A percentile compares a stretch with the other conserved stretches of the same genome.
Conservation (phyloP, 2,329 filamentous ascomycete genomes). For the Drechslerella coelobrocha region DNA sequence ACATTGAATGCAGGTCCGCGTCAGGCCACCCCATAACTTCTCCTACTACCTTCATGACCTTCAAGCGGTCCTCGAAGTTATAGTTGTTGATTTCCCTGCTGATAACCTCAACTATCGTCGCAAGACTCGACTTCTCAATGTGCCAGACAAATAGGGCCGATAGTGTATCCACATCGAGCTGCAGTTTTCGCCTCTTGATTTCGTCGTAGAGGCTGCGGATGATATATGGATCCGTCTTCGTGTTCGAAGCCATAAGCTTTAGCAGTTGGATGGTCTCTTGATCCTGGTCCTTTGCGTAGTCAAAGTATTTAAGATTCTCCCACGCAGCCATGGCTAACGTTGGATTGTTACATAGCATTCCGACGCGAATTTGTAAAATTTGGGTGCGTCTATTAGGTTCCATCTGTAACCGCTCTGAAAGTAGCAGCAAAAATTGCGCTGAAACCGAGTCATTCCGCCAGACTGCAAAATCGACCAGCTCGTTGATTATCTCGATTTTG, state of each 20-base stretch:
- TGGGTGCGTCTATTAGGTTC: constrained; percentile 73
- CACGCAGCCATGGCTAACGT: constrained; percentile 73
- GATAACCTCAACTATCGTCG: constrained; percentile 51
- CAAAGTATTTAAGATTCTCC: constrained; percentile 61
- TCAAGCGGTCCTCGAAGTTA: constrained; percentile 50
- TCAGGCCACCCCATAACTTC: constrained; percentile 51
- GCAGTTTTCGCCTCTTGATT: constrained; percentile 47
- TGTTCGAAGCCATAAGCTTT: constrained; percentile 44
- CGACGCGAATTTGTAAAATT: constrained; percentile 76
- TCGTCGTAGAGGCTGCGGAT: constrained; percentile 51
- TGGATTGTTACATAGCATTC: constrained; percentile 74
- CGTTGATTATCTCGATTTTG: constrained; percentile 76
- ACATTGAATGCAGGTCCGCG: constrained; percentile 23
- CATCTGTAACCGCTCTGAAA: constrained; percentile 72
- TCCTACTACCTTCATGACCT: constrained; percentile 52
- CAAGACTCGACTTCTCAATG: constrained; percentile 51
- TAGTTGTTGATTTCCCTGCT: constrained; percentile 52
- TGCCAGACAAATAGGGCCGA: constrained; percentile 45
- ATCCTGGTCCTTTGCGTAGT: constrained; percentile 41
- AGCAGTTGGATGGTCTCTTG: constrained; percentile 49
- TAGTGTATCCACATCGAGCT: constrained; percentile 44
- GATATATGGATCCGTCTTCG: constrained; percentile 24
- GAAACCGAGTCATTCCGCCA: constrained; percentile 73
- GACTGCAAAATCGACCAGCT: constrained; percentile 74
- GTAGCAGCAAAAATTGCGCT: constrained; percentile 73